Evolutionary conservation across 768 basidiomycete species (phyloP).

Genomic region (Mycena capillaripes): DNA sequence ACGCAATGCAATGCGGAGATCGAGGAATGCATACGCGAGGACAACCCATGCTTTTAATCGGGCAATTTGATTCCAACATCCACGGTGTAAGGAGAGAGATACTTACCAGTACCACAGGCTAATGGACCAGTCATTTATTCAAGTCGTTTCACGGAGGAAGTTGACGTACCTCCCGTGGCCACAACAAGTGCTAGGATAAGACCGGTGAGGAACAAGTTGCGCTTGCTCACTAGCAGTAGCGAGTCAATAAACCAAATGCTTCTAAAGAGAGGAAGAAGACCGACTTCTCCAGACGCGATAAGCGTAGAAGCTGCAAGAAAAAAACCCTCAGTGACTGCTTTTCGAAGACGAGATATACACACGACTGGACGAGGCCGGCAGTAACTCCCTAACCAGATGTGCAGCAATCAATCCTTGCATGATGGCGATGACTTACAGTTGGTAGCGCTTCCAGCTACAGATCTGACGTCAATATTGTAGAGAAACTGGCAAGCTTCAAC

Average conservation of each 20-base stretch:
- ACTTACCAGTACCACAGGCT: conserved; percentile 51
- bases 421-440: too few relatives aligned
- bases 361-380: conserved; percentile 67
- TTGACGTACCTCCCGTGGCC: conserved; percentile 45
- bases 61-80: neutral
- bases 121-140: too few relatives aligned
- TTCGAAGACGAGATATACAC: too few relatives aligned
- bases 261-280: too few relatives aligned
- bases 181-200: conserved; percentile 50
- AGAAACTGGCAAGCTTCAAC: too few relatives aligned
- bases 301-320: conserved; percentile 67
- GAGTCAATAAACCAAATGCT: too few relatives aligned
- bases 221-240: conserved; percentile 65
- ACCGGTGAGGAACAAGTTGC: conserved; percentile 49
- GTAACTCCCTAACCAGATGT: too few relatives aligned
- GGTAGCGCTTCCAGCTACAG: conserved; percentile 61
- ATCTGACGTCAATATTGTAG: neutral
- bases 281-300: conserved; percentile 66
- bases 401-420: too few relatives aligned
- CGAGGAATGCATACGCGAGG: conserved; percentile 50
- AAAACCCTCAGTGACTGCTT: too few relatives aligned
- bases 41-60: conserved; percentile 56
- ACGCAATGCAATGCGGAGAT: neutral
- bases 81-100: neutral
- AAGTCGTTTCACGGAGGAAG: too few relatives aligned